A percentile compares a stretch with the other conserved stretches of the same genome.
These are phyloP conservation scores for Pelargonium cotyledonis DNA, from an alignment of 441 rosid genomes.

Conservation along the genomic window DNA sequence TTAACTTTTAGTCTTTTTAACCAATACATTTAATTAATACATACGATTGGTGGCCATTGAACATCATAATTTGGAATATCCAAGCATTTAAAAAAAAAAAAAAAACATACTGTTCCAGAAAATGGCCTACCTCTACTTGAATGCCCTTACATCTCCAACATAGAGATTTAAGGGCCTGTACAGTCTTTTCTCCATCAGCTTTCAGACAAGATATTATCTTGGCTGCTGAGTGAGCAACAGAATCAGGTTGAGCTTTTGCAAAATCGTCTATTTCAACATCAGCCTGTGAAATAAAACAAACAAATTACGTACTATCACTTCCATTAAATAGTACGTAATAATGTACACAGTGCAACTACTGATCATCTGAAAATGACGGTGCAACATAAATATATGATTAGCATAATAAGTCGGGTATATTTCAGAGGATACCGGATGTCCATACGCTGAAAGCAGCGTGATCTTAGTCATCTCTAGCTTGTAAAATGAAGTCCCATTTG, in stretches of 20 bases:
- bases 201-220: constrained; percentile 62
- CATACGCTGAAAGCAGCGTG: constrained; percentile 71
- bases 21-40: too few species aligned
- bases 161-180: constrained; percentile 63
- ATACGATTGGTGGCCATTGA: too few species aligned
- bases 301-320: too few species aligned
- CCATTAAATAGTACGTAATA: too few species aligned
- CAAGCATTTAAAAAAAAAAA: neutral
- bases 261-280: constrained; percentile 72
- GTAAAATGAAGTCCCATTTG: constrained; percentile 55
- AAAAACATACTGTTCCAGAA: neutral
- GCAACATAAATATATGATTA: too few species aligned
- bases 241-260: constrained; percentile 72
- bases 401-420: neutral
- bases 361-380: too few species aligned
- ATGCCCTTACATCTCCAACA: constrained; percentile 80
- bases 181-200: constrained; percentile 57
- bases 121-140: constrained; percentile 73
- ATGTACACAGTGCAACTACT: too few species aligned
- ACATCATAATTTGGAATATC: too few species aligned
- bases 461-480: constrained; percentile 76
- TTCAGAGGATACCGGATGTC: constrained; percentile 50
- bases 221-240: constrained; percentile 60
- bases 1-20: too few species aligned
- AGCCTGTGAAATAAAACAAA: constrained; percentile 31